Evolutionary conservation across 2,329 filamentous ascomycete genomes (phyloP), one percentile per base, ranked within the genome.

Genomic region (Bipolaris gigantea): DNA sequence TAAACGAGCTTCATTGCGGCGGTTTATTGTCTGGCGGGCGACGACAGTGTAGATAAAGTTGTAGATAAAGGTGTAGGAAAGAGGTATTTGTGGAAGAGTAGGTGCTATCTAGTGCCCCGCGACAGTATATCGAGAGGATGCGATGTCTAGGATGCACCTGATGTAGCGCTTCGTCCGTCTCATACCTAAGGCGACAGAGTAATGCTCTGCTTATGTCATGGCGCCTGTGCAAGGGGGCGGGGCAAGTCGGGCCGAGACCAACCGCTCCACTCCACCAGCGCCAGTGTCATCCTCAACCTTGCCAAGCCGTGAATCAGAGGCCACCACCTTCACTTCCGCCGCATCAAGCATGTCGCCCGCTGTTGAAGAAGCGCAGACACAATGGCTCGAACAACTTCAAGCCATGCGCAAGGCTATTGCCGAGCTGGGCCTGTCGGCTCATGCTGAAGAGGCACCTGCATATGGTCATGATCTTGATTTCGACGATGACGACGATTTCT

Each of bases 331-430:
- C 13, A 33, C 46, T 13, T 21, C 25, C 2, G 34, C 19, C 33
- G 35, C 2, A n/a, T 38, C 41, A 16, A 34, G 9, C n/a, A 79
- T 79, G 77, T 73, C 75, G 33, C 60, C 74, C 5, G 66, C 72
- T 4, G 48, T 74, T 33, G 73, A 76, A n/a, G 62, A 67, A 16
- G 74, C 77, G 13, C 80, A 87, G 70, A 78, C 80, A 40, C 83
- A 89, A 83, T 97, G 94, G 94, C 86, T 93, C 61, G 83, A 86
- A 55, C 91, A 97, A 72, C 85, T 96, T 64, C 83, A 85, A 25
- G 85, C 89, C 30, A 97, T 99, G 94, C 88, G 88, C 69, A 83
- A 88, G 56, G 91, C 92, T 39, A 85, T 97, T 54, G 89, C 89
- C 38, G 84, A 88, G 19, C 79, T 97, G 48, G 82, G 85, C 52